Conservation (phyloP, 208 protist species). For the Naegleria lovaniensis region DNA sequence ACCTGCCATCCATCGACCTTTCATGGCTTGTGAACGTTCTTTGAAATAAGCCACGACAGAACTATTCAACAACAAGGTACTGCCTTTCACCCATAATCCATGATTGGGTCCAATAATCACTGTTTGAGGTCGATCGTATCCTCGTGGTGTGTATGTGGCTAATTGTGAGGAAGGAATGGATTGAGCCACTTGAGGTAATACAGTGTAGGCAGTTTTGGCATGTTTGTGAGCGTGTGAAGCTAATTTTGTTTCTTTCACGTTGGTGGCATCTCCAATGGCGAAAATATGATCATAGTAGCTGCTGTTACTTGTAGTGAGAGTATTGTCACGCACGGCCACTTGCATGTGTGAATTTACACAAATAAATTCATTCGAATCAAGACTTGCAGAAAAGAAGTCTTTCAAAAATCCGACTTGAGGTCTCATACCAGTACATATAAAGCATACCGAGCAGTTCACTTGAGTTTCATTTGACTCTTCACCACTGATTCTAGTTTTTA, state of each 20-base stretch:
- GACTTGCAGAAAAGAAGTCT: neutral
- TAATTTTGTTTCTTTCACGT: neutral
- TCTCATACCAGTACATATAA: neutral
- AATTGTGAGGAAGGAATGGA: neutral
- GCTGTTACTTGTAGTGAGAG: neutral
- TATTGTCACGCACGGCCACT: neutral
- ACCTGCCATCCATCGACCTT: neutral
- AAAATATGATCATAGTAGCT: neutral
- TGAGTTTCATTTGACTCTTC: neutral
- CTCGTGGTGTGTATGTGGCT: neutral
- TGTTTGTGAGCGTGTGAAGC: neutral
- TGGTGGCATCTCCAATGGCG: neutral
- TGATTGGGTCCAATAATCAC: neutral
- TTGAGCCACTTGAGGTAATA: neutral
- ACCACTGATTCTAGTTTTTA: neutral
- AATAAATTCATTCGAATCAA: neutral
- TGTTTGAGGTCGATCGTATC: neutral
- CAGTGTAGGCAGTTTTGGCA: neutral
- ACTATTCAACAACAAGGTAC: neutral
- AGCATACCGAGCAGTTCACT: neutral
- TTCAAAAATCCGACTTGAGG: neutral
- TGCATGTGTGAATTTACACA: neutral
- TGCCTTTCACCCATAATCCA: neutral
- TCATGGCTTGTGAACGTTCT: neutral
- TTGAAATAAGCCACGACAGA: neutral